These are phyloP conservation scores for Pyrenula aspistea DNA, from an alignment of 495 filamentous ascomycete species.

Conservation along the genomic window DNA sequence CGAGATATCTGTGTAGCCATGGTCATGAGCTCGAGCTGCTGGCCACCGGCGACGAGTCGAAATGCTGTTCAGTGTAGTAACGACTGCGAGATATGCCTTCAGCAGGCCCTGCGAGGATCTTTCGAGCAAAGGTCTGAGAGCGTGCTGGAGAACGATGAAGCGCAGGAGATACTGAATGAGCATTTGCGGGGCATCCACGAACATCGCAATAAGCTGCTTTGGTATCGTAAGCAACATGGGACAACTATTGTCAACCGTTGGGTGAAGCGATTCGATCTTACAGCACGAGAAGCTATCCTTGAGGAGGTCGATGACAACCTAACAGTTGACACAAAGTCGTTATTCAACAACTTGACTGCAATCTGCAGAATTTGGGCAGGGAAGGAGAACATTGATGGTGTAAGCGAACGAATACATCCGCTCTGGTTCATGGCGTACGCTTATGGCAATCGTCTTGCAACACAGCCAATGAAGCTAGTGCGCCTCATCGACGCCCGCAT, in stretches of 20 bases:
- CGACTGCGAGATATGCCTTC: neutral
- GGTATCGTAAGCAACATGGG: neutral
- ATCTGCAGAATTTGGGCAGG: no score
- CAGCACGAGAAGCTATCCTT: neutral
- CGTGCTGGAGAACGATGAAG: neutral
- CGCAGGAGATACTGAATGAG: neutral
- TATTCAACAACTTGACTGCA: neutral
- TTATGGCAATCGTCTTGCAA: neutral
- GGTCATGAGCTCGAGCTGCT: no score
- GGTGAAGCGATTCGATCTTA: neutral
- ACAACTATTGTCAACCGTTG: neutral
- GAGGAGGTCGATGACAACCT: neutral
- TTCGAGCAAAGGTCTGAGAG: neutral
- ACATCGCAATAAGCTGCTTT: neutral
- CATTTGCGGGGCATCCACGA: neutral
- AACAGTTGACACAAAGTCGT: neutral
- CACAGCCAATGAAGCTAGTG: neutral
- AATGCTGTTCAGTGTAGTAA: neutral
- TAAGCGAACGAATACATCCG: neutral
- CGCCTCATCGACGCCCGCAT: neutral
- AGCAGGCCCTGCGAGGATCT: neutral
- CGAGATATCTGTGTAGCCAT: no score
- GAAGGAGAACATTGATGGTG: neutral
- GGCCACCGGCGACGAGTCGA: no score
- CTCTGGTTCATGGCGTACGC: neutral